phyloP scores from a whole-genome alignment of 257 asterid species.

The Solanum medicagineum region DNA sequence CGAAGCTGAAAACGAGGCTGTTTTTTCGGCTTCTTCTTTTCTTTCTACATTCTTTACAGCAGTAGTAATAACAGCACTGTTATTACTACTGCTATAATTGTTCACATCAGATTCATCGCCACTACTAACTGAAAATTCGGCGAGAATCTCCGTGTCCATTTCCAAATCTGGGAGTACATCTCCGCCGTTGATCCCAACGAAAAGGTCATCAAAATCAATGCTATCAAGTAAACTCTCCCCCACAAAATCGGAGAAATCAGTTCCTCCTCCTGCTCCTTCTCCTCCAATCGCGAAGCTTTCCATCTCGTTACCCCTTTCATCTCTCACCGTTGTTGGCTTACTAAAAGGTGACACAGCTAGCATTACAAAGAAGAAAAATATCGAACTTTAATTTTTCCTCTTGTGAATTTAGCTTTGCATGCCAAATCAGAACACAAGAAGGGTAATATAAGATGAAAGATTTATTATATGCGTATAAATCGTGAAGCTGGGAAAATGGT shows the following conservation, averaged over 20 bases:
- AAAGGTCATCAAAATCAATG: slow-evolving; percentile 72
- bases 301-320: slow-evolving; percentile 41
- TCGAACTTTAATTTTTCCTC: not conserved
- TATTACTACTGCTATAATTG: slow-evolving; percentile 1
- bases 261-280: slow-evolving; percentile 22
- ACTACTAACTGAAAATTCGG: slow-evolving; percentile 43
- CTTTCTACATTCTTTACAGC: slow-evolving; percentile 9
- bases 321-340: slow-evolving; percentile 6
- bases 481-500: not conserved
- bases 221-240: slow-evolving; percentile 52
- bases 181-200: slow-evolving; percentile 56
- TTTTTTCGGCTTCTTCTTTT: slow-evolving; percentile 13
- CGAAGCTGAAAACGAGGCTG: slow-evolving; percentile 19
- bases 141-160: slow-evolving; percentile 60
- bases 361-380: slow-evolving; percentile 17
- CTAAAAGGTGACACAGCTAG: slow-evolving; percentile 57
- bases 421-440: not conserved
- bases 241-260: slow-evolving; percentile 43
- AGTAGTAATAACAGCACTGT: not conserved
- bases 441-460: not conserved
- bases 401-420: not conserved
- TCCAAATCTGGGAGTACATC: slow-evolving; percentile 66
- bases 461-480: not conserved
- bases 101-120: slow-evolving; percentile 31
- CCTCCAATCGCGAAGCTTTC: slow-evolving; percentile 29